Evolutionary conservation across 345 rosid species (phyloP), one percentile per base, ranked within the genome.

Genomic region (Rhodomyrtus tomentosa): DNA sequence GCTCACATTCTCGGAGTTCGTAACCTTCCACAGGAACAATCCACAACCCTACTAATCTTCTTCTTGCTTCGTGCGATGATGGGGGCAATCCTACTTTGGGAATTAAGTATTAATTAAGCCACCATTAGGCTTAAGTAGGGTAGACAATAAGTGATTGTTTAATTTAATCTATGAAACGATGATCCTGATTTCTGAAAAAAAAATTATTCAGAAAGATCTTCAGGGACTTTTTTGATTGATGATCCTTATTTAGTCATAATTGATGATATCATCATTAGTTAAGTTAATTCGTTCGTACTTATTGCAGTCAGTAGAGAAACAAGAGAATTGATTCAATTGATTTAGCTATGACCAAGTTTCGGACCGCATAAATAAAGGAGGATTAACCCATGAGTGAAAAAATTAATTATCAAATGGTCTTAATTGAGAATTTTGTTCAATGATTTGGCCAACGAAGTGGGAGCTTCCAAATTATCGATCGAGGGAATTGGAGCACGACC

Each of bases 401-500:
- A 0, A 15, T 29, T 15, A 7, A 29, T 10, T 29, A 40, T 2
- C 10, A 2, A 4, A 59, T 59, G 1, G 40, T 29, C 73, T 0
- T 1, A 3, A 7, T 0, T 1, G 1, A 7, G 22, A 15, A 29
- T 15, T 29, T 6, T 0, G 0, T 7, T 6, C 0, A 1, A 1
- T 10, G 4, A 29, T 15, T 6, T 59, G 40, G 40, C 22, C 16
- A 59, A 15, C 1, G 5, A 29, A 29, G 5, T 5, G 0, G 0
- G 0, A 7, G 10, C 22, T 59, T 59, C 11, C 16, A 59, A 29
- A 59, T 29, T 59, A 29, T 29, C 5, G 0, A 62, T 3, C 2
- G 1, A 29, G 22, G 1, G 40, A 13, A 62, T 36, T 16, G 4
- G 0, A 15, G 42, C 22, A 29, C 4, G 11, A 4, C 74, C 74